Evolutionary conservation across 148 eudicot species (phyloP).

Genomic region (Nyssa sinensis): DNA sequence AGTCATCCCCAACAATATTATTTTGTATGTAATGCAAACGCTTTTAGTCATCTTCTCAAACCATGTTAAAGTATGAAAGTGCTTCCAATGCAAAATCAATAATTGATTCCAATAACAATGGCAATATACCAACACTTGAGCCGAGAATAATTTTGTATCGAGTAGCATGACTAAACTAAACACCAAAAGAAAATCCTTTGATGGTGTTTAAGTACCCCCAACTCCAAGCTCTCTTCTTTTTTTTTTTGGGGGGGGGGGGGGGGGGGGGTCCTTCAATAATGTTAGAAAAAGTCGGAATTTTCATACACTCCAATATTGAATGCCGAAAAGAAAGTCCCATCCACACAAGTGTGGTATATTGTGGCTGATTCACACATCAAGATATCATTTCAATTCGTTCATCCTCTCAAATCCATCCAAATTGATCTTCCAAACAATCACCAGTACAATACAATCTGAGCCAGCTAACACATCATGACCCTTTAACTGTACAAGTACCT

Average conservation of each 20-base stretch:
- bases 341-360: background rate
- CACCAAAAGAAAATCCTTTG: no score
- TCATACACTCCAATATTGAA: no score
- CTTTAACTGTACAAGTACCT: background rate
- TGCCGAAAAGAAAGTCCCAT: background rate
- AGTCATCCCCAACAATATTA: background rate
- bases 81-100: background rate
- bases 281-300: no score
- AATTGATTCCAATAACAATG: no score
- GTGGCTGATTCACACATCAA: background rate
- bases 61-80: background rate
- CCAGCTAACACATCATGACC: background rate
- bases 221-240: no score
- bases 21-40: background rate
- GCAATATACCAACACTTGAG: no score
- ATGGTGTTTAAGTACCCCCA: no score
- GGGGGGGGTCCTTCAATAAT: no score
- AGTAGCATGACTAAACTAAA: no score
- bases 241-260: no score
- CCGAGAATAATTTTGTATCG: no score
- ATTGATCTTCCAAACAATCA: background rate
- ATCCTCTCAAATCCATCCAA: background rate
- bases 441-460: background rate
- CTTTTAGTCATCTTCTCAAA: background rate
- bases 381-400: background rate